Base-by-base conservation (phyloP, 192 early-diverging fungal species). In the Coemansia sp. region DNA sequence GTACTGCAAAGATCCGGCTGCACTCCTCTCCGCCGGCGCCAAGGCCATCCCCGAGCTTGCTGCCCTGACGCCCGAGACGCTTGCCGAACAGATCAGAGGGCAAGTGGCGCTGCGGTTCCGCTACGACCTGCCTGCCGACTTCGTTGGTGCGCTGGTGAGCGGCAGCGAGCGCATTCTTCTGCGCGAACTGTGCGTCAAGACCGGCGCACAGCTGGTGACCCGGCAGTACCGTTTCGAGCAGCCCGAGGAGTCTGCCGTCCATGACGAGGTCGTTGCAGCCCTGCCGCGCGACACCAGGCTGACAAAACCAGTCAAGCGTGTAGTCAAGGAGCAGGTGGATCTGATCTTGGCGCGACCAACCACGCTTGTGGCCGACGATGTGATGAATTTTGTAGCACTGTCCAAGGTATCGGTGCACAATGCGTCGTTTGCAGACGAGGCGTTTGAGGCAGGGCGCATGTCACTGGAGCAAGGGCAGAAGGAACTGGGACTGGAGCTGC, bases 201-300 rank as follows among this genome's bases (percentile, higher is more conserved):
- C 88, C 15, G 97, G 97, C 23, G 83, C 94, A 31, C 97, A 99
- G 75, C 47, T 99, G 14, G 87, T 85, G 42, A 81, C 88, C 37
- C 84, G 86, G 34, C 85, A 90, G 28, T 98, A 97, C 67, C 75
- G 85, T 59, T 89, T 88, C 57, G 85, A 66, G 53, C 68, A 68
- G 42, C 79, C 71, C 7, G 60, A 78, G 15, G 72, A 77, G 33
- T 65, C 65, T 28, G 64, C 61, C 4, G 55, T 75, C 13, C 44
- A 74, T 38, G 62, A 84, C 4, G 69, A 68, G 22, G 68, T 67
- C 8, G 73, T 82, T 62, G 71, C 82, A 29, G 28, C 69, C 10
- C 28, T 79, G 55, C 54, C 41, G 7, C 17, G 27, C 2, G 53
- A 65, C n/a, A 61, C 65, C 3, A 84, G 85, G 62, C 67, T 80